These are phyloP conservation scores for Sugiyamaella paludigena DNA, from an alignment of 1,139 yeast species.

Conservation along the genomic window DNA sequence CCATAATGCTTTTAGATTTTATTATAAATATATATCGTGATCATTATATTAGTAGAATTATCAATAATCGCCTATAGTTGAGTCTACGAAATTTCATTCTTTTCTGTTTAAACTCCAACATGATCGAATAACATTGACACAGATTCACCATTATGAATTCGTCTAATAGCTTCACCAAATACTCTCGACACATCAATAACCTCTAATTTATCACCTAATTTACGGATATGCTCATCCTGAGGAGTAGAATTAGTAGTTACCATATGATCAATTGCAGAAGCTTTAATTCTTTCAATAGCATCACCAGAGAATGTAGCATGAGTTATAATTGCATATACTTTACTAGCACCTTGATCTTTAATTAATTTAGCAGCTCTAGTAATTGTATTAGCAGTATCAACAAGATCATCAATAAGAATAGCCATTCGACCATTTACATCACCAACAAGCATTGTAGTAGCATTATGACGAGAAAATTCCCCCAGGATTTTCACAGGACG, in stretches of 20 bases:
- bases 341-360: slow-evolving; percentile 88
- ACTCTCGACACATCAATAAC: slow-evolving; percentile 85
- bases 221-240: slow-evolving; percentile 54
- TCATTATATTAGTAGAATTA: background rate
- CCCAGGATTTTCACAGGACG: slow-evolving; percentile 41
- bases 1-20: background rate
- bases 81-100: background rate
- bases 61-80: background rate
- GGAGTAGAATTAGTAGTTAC: slow-evolving; percentile 95
- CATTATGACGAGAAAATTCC: slow-evolving; percentile 33
- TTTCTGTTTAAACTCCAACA: slow-evolving; percentile 22
- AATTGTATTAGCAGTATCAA: slow-evolving; percentile 90
- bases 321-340: slow-evolving; percentile 83
- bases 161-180: slow-evolving; percentile 89
- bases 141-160: slow-evolving; percentile 96
- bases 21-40: slow-evolving; percentile 9
- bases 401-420: slow-evolving; percentile 85
- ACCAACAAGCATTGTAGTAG: slow-evolving; percentile 90
- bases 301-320: slow-evolving; percentile 95
- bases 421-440: slow-evolving; percentile 84
- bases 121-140: slow-evolving; percentile 92
- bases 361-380: slow-evolving; percentile 87
- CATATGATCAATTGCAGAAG: slow-evolving; percentile 74
- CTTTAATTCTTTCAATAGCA: slow-evolving; percentile 69
- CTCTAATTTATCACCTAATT: slow-evolving; percentile 63